phyloP scores from a whole-genome alignment of 169 alveolate species.

The Eimeria falciformis region DNA sequence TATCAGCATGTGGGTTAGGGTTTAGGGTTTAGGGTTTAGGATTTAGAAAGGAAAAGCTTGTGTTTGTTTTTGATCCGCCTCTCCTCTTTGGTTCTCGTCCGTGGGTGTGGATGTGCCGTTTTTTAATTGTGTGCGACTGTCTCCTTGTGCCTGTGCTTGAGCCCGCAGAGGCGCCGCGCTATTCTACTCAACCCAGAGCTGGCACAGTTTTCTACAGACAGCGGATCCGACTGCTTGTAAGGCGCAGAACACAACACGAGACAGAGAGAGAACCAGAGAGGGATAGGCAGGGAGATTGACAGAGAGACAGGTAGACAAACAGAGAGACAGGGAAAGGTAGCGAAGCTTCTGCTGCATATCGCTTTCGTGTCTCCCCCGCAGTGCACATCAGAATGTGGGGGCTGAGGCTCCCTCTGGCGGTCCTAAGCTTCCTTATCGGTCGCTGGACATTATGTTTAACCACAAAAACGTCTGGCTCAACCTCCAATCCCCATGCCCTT shows the following conservation, averaged over 20 bases:
- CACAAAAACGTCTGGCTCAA: conserved; percentile 77
- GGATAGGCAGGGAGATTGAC: background rate
- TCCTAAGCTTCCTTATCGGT: conserved; percentile 76
- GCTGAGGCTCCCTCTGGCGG: conserved; percentile 37
- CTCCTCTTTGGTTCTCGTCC: no score
- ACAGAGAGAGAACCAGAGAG: background rate
- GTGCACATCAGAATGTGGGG: background rate
- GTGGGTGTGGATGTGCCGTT: no score
- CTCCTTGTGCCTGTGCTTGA: background rate
- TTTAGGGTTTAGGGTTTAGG: background rate
- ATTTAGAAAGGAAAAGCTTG: no score
- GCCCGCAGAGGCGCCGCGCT: no score
- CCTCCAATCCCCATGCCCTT: conserved; percentile 70
- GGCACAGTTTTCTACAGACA: no score
- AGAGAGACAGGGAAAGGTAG: background rate
- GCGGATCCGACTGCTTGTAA: no score
- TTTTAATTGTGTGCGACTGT: no score
- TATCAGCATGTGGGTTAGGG: no score
- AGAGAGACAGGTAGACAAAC: background rate
- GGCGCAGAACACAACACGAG: background rate
- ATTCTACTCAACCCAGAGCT: no score
- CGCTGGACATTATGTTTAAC: conserved; percentile 77
- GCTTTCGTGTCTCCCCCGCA: background rate
- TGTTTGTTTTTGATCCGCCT: no score
- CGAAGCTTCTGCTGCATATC: background rate